phyloP scores from a whole-genome alignment of 148 eudicot species.

The Suaeda aralocaspica region DNA sequence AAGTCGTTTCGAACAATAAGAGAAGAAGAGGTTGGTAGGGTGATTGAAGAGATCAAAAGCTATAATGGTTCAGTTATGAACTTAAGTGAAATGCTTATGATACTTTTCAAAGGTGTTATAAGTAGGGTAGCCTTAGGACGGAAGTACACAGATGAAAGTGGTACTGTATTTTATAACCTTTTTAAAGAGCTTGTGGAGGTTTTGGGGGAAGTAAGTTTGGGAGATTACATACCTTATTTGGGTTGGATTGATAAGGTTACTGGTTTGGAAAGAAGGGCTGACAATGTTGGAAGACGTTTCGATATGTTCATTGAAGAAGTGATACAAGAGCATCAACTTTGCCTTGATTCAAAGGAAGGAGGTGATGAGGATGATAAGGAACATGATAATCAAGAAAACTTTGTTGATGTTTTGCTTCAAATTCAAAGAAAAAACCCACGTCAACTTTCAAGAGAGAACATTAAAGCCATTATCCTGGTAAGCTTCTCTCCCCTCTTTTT shows the following conservation, averaged over 20 bases:
- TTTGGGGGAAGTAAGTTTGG: slow-evolving; percentile 6
- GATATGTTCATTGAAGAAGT: slow-evolving; percentile 12
- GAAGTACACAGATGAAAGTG: no score
- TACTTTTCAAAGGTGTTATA: no score
- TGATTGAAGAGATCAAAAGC: no score
- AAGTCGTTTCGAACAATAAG: no score
- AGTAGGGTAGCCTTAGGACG: no score
- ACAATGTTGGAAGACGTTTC: background rate
- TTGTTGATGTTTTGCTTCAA: slow-evolving; percentile 2
- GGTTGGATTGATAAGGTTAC: slow-evolving; percentile 23
- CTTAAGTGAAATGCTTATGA: no score
- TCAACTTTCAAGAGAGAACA: background rate
- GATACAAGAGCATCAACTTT: background rate
- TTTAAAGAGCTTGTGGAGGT: background rate
- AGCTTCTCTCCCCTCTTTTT: no score
- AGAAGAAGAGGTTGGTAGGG: no score
- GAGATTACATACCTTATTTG: slow-evolving; percentile 13
- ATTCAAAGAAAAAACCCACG: background rate
- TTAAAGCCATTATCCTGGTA: background rate
- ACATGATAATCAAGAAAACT: background rate
- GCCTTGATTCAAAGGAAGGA: no score
- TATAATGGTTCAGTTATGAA: no score
- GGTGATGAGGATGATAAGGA: no score
- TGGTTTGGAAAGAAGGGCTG: slow-evolving; percentile 21
- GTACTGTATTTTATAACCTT: background rate